Evolutionary conservation across 208 protist genomes (phyloP), one percentile per base, ranked within the genome.

Genomic region (Leishmania lainsoni): DNA sequence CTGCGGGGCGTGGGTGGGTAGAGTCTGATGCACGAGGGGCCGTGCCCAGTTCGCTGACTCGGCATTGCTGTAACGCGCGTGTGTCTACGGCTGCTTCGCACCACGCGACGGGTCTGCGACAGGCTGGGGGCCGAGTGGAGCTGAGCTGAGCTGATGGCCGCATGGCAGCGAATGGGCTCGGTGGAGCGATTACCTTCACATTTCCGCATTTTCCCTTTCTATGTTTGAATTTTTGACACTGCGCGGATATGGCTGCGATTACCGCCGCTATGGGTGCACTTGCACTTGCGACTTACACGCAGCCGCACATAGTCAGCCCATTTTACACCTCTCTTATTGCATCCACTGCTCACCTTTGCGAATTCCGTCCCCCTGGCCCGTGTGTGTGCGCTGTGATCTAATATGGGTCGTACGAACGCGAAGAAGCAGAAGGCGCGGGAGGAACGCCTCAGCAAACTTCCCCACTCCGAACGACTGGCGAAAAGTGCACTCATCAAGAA

Each of bases 401-500:
- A 20, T 45, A 98, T 98, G 95, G 95, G 92, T 26, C 81, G 87
- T 22, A 98, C 95, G 16, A 90, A 97, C 78, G 86, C 80, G 1
- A 96, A 97, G 69, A 96, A 92, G 84, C 65, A 87, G 71, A 90
- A 95, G 90, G 92, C 89, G 56, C 93, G 93, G 20, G 86, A 88
- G 63, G 87, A 75, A 42, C 88, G 93, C 20, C 81, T 96, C 59
- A 86, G 88, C 54, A 78, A 86, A 26, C 81, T 98, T n/a, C 95
- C 95, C 48, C 87, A 90, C 73, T 91, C 91, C 16, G 90, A 97
- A 78, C 79, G 95, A 29, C 84, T 98, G 0, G 74, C 74, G 3
- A 98, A 96, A 84, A 94, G 78, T 52, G 95, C 95, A 0, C 70
- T 94, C 51, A 96, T 98, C 81, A 98, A 98, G 85, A 98, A 97